Evolutionary conservation across 2,329 filamentous ascomycete genomes (phyloP), one percentile per base, ranked within the genome.

Genomic region (Rhinocladiella similis): DNA sequence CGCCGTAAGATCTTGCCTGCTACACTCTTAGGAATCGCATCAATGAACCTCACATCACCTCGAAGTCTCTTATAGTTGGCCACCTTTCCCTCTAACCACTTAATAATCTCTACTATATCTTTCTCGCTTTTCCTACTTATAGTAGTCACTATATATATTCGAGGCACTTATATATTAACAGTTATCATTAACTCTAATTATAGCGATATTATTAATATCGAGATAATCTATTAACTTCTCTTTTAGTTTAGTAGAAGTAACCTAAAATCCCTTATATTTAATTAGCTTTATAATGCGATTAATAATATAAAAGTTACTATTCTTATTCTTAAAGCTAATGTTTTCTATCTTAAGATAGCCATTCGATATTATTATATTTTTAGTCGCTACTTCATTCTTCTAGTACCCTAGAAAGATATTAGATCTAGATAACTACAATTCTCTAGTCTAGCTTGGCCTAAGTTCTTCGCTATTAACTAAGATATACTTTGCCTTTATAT

Each of bases 321-420:
- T 47, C 48, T 89, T 80, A 67, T 96, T 90, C 66, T 89, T 83
- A 62, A 89, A 86, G 3, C 90, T 89, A 25, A 96, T 85, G 67
- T 97, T 92, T 1, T 91, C 92, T 0, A 91, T 96, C 72, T 87
- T 92, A 80, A 96, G 96, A 77, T 86, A 97, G 1, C 90, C 90
- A 62, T 95, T 90, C 19, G 56, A 33, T 6, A 53, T 59, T 35
- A 86, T 70, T 10, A 80, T 80, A 27, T 82, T 76, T 19, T 72
- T 75, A 2, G 84, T 87, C 1, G 78, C 82, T 51, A 77, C 73
- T 0, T 79, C 76, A 63, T 87, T 87, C 67, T 84, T 82, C 63
- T 80, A 75, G 62, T 84, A 87, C 27, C 83, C 85, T 64, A 80
- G 76, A 74, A 87, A 87, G 25, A 87, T 71, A 59, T 87, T 87